Evolutionary conservation across 2,329 filamentous ascomycete species (phyloP).

Genomic region (Onygenales sp.): DNA sequence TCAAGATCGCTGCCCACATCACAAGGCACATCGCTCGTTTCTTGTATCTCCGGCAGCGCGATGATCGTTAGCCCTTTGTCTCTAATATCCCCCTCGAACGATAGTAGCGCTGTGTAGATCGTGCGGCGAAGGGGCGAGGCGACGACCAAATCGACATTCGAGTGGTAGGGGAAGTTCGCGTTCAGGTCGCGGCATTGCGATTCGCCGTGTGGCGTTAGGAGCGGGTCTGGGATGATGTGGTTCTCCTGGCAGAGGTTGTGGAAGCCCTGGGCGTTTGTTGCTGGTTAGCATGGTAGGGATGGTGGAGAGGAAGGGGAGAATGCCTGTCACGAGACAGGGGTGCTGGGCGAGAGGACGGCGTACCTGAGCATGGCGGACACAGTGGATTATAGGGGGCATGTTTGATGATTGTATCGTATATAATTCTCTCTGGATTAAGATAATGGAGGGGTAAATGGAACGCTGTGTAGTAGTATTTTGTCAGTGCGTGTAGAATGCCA

Average conservation of each 20-base stretch:
- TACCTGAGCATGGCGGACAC: constrained; percentile 39
- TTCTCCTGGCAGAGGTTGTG: constrained; percentile 69
- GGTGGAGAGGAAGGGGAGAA: not conserved
- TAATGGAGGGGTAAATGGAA: no score
- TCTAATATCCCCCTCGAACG: constrained; percentile 52
- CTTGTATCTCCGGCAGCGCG: constrained; percentile 67
- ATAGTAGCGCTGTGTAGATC: constrained; percentile 63
- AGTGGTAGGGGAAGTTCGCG: constrained; percentile 54
- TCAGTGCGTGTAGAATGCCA: no score
- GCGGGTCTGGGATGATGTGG: constrained; percentile 65
- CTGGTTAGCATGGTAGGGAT: not conserved
- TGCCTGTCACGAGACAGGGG: no score
- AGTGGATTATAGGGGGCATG: constrained; percentile 36
- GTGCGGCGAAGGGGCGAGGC: constrained; percentile 75
- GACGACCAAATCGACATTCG: constrained; percentile 58
- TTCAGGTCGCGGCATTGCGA: constrained; percentile 61
- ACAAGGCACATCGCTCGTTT: constrained; percentile 64
- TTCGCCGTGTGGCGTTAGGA: constrained; percentile 65
- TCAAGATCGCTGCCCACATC: constrained; percentile 58
- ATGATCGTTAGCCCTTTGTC: constrained; percentile 44
- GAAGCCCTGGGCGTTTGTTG: constrained; percentile 48
- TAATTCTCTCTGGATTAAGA: not conserved
- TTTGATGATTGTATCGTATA: no score
- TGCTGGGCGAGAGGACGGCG: not conserved
- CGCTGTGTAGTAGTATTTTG: no score